A percentile compares a stretch with the other conserved stretches of the same genome.
These are phyloP conservation scores for Fusarium burgessii DNA, from an alignment of 2,329 filamentous ascomycete genomes.

Conservation along the genomic window DNA sequence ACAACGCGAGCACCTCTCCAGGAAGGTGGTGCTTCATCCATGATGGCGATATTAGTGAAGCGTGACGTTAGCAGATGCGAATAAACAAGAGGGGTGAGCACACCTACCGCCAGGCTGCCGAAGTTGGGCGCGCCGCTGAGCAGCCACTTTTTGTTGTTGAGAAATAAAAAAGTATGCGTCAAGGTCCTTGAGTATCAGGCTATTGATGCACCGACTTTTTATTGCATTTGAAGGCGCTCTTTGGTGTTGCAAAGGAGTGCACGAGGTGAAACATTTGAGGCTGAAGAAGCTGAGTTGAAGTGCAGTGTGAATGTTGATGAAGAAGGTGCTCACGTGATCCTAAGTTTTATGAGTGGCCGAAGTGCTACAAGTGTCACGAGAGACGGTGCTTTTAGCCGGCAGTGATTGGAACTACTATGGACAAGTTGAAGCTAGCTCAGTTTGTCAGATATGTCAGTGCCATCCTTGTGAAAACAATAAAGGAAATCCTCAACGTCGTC, in stretches of 20 bases:
- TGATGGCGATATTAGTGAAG: background rate
- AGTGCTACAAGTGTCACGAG: too few relatives aligned
- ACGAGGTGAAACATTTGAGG: too few relatives aligned
- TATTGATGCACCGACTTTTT: fast-evolving
- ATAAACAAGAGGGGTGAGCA: fast-evolving
- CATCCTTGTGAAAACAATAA: too few relatives aligned
- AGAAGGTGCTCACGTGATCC: background rate
- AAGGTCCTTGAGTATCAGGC: fast-evolving
- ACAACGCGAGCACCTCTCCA: background rate
- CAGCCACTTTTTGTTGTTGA: fast-evolving
- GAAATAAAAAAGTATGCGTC: fast-evolving
- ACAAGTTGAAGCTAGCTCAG: too few relatives aligned
- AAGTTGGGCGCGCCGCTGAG: fast-evolving
- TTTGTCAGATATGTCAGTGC: too few relatives aligned
- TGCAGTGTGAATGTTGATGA: too few relatives aligned
- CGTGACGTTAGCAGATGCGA: background rate
- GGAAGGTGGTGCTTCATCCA: fast-evolving
- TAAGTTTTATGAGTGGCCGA: background rate
- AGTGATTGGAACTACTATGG: background rate
- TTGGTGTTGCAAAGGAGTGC: background rate
- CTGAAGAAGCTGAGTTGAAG: fast-evolving
- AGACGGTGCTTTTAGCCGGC: background rate
- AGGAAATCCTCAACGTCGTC: too few relatives aligned
- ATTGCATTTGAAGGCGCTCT: fast-evolving
- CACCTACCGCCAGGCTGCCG: background rate